A percentile compares a stretch with the other conserved stretches of the same genome.
phyloP scores from a whole-genome alignment of 1,284 basidiomycete genomes.

The Athelia sp. region DNA sequence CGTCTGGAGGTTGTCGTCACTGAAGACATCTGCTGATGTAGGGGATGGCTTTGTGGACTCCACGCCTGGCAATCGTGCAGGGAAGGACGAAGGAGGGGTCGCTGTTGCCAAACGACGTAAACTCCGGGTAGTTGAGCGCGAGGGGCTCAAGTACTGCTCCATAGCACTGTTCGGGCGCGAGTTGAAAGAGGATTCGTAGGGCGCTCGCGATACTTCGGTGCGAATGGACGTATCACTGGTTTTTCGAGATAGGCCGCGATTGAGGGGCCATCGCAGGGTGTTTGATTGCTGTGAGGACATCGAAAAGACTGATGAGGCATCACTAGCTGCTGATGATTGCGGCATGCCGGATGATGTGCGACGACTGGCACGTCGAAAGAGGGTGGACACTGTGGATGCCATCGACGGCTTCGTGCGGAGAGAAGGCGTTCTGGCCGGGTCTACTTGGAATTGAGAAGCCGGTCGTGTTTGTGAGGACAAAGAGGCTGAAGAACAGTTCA shows the following conservation, averaged over 20 bases:
- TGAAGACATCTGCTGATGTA: slow-evolving; percentile 35
- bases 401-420: slow-evolving; percentile 56
- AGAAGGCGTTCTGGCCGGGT: slow-evolving; percentile 49
- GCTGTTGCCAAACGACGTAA: slow-evolving; percentile 39
- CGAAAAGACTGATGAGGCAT: slow-evolving; percentile 52
- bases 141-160: slow-evolving; percentile 11
- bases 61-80: slow-evolving; percentile 21
- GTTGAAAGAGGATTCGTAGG: slow-evolving; percentile 35
- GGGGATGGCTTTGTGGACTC: background rate
- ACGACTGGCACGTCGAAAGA: slow-evolving; percentile 52
- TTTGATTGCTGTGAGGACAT: slow-evolving; percentile 38
- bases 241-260: slow-evolving; percentile 39
- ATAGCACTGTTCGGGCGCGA: background rate
- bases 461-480: slow-evolving; percentile 30
- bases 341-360: slow-evolving; percentile 35
- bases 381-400: slow-evolving; percentile 51
- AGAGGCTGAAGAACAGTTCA: slow-evolving; percentile 11
- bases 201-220: slow-evolving; percentile 36
- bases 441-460: slow-evolving; percentile 48
- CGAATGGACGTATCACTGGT: slow-evolving; percentile 44
- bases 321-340: slow-evolving; percentile 37
- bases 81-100: slow-evolving; percentile 48
- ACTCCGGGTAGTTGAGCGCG: slow-evolving; percentile 26
- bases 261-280: slow-evolving; percentile 31
- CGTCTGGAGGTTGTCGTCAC: slow-evolving; percentile 51